Evolutionary conservation across 2,329 filamentous ascomycete species (phyloP), one percentile per base, ranked within the genome.

Genomic region (Xylaria arbuscula): DNA sequence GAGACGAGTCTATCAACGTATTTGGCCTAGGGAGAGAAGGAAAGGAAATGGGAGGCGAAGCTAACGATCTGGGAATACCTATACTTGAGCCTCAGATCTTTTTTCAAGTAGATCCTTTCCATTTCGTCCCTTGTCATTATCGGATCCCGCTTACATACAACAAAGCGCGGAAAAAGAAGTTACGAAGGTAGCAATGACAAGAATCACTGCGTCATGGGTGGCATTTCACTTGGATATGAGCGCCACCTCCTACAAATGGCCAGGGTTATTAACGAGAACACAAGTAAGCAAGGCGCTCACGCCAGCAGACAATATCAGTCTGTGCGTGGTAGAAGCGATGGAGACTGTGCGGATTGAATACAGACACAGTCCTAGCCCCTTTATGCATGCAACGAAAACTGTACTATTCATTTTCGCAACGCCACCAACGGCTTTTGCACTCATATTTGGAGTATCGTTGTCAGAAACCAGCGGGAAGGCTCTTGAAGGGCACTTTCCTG

Each of bases 371-470:
- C n/a, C 19, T 10, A 7, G 11, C 19, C 54, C 36, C 7, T 28
- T 40, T 53, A 32, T 7, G 11, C 34, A 17, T 53, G 6, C 3
- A 15, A 13, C 9, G 28, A 28, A 28, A 28, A 19, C n/a, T 19
- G 7, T 19, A n/a, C 11, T 40, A 10, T 32, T 19, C 10, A 57
- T 28, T 28, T 42, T 15, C 10, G 3, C 13, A 56, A 28, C 54
- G 54, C 54, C 54, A 42, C 54, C 42, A 57, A 57, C 54, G 36
- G 36, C 17, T 32, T 42, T 28, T n/a, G 36, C 22, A 22, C 22
- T 42, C 22, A 28, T 10, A 6, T 10, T 15, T 28, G 19, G 38
- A 15, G 38, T 22, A 56, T 28, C 19, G n/a, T 7, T 22, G 34
- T 22, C 10, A 36, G 28, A 36, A 7, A 36, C 6, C 47, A 28